Base-by-base conservation (phyloP, 2,329 filamentous ascomycete species). In the Rutstroemia sp. region DNA sequence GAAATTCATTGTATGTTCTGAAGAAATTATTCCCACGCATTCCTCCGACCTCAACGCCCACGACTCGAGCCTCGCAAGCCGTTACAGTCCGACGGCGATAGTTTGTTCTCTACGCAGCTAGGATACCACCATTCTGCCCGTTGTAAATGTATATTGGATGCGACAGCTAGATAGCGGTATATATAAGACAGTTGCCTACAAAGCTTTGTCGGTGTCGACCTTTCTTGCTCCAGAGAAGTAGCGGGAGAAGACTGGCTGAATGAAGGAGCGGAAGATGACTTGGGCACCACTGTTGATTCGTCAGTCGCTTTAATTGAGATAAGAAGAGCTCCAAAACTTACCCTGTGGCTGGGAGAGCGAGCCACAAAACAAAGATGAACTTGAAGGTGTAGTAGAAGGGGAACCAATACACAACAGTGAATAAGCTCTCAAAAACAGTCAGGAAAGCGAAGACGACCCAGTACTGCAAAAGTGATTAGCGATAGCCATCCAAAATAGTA, bases 311-410 rank as follows among this genome's bases (percentile, higher is more conserved):
- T 49, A n/a, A 34, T 10, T 19, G 23, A 9, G n/a, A 8, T 1
- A 2, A 55, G 30, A 12, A 14, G 21, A 10, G 10, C 21, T 46
- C n/a, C 12, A 25, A n/a, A 45, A 78, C 87, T 72, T 86, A 96
- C 92, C 80, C 80, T 79, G 95, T 96, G 74, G 89, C 82, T 73
- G 94, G 94, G 69, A 99, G 90, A 67, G 92, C 86, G 78, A 99
- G 91, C 94, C 94, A 99, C 73, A 99, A 86, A 68, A 97, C 82
- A 73, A 97, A 88, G 71, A 95, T 79, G 72, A 99, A 96, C 83
- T 99, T 99, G 88, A 99, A 97, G 72, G 92, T 92, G 77, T 89
- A 99, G 87, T 99, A 99, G 80, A 99, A 99, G 71, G 94, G 88
- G 79, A 95, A 90, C 89, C 89, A 95, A 82, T 94, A 94, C 62